Evolutionary conservation across 306 rosid genomes (phyloP).

Genomic region (Castanospermum australe): DNA sequence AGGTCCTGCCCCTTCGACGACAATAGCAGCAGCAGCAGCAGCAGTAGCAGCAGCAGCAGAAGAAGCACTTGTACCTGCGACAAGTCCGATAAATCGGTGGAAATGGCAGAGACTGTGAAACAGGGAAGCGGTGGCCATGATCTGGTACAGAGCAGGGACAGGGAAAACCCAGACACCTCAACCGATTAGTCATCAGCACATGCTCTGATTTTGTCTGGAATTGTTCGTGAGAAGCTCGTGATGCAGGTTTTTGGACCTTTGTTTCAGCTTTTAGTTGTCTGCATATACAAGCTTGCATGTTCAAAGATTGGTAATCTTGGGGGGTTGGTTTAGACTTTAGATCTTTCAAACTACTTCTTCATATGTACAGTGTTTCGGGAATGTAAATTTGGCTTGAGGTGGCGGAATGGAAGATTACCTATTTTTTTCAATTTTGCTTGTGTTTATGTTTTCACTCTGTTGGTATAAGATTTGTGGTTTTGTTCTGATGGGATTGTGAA

Average conservation of each 20-base stretch:
- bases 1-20: slow-evolving; percentile 67
- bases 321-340: background rate
- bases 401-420: slow-evolving; percentile 42
- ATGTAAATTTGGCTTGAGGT: slow-evolving; percentile 70
- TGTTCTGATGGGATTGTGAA: background rate
- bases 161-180: slow-evolving; percentile 29
- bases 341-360: no score
- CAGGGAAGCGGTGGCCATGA: background rate
- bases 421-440: background rate
- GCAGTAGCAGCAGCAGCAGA: no score
- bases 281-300: slow-evolving; percentile 17
- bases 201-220: background rate
- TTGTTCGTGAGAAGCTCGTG: slow-evolving; percentile 11
- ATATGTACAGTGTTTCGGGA: slow-evolving; percentile 47
- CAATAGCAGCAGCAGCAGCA: no score
- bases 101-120: slow-evolving; percentile 31
- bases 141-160: slow-evolving; percentile 14
- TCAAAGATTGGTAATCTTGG: slow-evolving; percentile 1
- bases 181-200: slow-evolving; percentile 20
- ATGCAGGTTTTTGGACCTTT: slow-evolving; percentile 17
- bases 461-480: background rate
- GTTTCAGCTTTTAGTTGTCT: background rate
- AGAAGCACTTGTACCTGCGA: slow-evolving; percentile 46
- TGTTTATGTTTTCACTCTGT: no score
- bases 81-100: slow-evolving; percentile 40